Evolutionary conservation across 768 basidiomycete genomes (phyloP), one percentile per base, ranked within the genome.

Genomic region (Lactifluus pinguis): DNA sequence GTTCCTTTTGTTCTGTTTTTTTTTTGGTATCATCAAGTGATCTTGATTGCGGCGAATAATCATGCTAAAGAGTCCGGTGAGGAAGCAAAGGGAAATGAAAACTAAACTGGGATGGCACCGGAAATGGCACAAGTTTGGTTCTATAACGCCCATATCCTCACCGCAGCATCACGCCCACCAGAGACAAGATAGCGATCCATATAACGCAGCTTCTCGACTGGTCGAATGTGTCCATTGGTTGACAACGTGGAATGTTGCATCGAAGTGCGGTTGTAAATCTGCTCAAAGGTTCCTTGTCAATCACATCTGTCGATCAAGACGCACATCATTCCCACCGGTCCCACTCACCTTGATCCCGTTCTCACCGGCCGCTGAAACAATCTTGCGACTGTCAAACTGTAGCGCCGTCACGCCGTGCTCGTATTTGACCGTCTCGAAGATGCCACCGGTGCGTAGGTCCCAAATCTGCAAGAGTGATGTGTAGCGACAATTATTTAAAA

Each of bases 211-310:
- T 81, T 82, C 74, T 94, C 91, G 32, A 86, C 87, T 0, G 95
- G 95, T 63, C 83, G 84, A 17, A 82, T 89, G 72, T 99, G 97
- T n/a, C 97, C 97, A 70, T 98, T 98, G 6, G 88, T 92, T 48
- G 80, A 72, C 49, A 99, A 73, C 30, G 87, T 82, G 11, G 92
- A 89, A 62, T 93, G 86, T 68, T 95, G 89, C 77, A 87, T 85
- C 63, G 85, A 92, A 8, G 93, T 98, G 32, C 97, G 87, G 72
- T 98, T 99, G 75, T 94, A 98, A 39, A 95, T 82, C 92, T 95
- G 68, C 8, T 41, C 52, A 25, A 25, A 25, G 25, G 1, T 25
- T 17, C 42, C n/a, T 52, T 25, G 41, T 39, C 47, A 36, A 32
- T 19, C 45, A 5, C 15, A 29, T 34, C 44, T 39, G 47, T 39